Percentiles rank a stretch among this genome's conserved stretches.
Evolutionary conservation across 257 asterid genomes (phyloP).

Genomic region (Jaltomata sinuosa): DNA sequence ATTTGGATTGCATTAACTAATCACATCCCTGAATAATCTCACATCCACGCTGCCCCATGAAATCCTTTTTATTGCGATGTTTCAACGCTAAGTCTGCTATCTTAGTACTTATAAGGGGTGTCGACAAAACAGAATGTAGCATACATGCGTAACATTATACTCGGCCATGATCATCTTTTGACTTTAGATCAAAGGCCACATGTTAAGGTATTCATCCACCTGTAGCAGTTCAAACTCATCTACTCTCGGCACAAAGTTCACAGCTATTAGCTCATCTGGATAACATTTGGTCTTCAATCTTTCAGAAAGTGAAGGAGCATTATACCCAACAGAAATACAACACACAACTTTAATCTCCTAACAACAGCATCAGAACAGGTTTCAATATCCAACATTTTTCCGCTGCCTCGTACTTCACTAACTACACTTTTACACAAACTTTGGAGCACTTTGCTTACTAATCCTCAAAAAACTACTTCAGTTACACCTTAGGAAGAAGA

Average conservation of each 20-base stretch:
- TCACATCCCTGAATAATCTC: neutral
- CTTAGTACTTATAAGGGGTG: neutral
- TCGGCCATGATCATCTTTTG: neutral
- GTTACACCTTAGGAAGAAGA: neutral
- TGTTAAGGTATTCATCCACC: neutral
- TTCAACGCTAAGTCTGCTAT: too few relatives aligned
- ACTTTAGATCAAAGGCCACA: neutral
- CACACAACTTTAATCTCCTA: too few relatives aligned
- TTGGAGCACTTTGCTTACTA: neutral
- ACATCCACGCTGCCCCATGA: neutral
- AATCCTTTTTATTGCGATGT: neutral
- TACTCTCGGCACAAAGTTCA: neutral
- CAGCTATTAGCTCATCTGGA: too few relatives aligned
- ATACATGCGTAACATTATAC: neutral
- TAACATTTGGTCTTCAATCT: too few relatives aligned
- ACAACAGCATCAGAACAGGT: too few relatives aligned
- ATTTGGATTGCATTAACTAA: neutral
- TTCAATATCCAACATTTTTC: too few relatives aligned
- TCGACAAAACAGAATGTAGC: neutral
- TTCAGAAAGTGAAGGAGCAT: too few relatives aligned
- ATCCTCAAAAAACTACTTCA: neutral
- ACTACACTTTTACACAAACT: neutral
- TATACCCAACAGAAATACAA: too few relatives aligned
- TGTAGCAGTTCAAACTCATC: neutral
- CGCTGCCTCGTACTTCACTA: neutral